phyloP scores from a whole-genome alignment of 2,329 filamentous ascomycete genomes.

The Blumeriella jaapii region DNA sequence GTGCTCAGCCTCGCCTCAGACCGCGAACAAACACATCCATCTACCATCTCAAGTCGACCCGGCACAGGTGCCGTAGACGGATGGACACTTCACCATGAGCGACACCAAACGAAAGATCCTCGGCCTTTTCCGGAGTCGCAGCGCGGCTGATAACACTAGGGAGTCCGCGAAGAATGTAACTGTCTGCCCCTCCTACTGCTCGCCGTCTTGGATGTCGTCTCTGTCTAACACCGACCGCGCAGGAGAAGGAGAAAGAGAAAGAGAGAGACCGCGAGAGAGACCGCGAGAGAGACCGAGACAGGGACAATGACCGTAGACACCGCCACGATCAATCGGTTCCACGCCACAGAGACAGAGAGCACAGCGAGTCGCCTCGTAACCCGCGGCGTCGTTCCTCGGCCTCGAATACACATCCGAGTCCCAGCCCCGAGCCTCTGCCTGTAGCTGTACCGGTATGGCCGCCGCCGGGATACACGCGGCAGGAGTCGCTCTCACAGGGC shows the following conservation, averaged over 20 bases:
- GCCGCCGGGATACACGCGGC: conserved; percentile 36
- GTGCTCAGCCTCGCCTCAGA: conserved; percentile 10
- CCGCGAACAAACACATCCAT: background rate
- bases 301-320: conserved; percentile 19
- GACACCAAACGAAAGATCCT: conserved; percentile 21
- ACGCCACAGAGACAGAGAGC: no score
- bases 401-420: no score
- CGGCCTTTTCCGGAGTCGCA: conserved; percentile 38
- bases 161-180: conserved; percentile 25
- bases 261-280: conserved; percentile 3
- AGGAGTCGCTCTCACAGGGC: conserved; percentile 40
- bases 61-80: no score
- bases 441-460: conserved; percentile 43
- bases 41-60: no score
- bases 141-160: conserved; percentile 30
- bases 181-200: conserved; percentile 1
- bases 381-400: no score
- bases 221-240: background rate
- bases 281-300: conserved; percentile 10
- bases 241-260: conserved; percentile 4
- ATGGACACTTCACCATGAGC: conserved; percentile 16
- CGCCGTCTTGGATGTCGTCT: background rate
- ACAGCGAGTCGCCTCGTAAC: no score
- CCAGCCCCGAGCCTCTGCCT: conserved; percentile 3
- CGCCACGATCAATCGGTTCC: conserved; percentile 27